phyloP scores from a whole-genome alignment of 306 rosid species.

The Geum urbanum region DNA sequence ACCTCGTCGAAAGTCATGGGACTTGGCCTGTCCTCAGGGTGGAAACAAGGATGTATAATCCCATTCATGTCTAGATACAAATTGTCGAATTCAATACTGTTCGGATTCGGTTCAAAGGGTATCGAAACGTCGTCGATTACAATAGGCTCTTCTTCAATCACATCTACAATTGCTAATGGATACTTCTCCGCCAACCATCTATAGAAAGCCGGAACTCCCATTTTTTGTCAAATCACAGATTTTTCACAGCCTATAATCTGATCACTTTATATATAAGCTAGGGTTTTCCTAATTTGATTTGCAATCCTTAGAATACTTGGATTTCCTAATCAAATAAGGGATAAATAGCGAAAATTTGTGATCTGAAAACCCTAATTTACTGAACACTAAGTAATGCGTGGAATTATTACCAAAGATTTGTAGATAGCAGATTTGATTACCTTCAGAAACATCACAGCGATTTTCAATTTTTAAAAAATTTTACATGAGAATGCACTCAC shows the following conservation, averaged over 20 bases:
- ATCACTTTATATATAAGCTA: not conserved
- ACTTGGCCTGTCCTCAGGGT: constrained; percentile 96
- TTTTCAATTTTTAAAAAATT: no score
- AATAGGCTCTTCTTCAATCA: constrained; percentile 75
- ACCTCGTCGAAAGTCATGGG: constrained; percentile 81
- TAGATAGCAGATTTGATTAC: not conserved
- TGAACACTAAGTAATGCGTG: not conserved
- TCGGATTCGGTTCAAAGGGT: constrained; percentile 78
- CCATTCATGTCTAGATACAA: constrained; percentile 96
- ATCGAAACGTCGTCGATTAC: constrained; percentile 63
- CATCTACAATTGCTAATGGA: constrained; percentile 71
- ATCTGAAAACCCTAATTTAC: not conserved
- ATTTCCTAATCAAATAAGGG: not conserved
- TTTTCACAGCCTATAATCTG: not conserved
- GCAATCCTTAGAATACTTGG: not conserved
- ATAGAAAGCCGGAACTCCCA: constrained; percentile 99
- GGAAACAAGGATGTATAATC: constrained; percentile 94
- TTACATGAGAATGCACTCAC: no score
- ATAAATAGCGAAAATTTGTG: not conserved
- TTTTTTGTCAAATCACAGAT: constrained; percentile 13
- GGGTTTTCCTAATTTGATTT: not conserved
- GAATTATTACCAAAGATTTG: not conserved
- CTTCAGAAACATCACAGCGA: not conserved
- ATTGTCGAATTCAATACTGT: constrained; percentile 68
- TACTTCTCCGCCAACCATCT: constrained; percentile 96